These are phyloP conservation scores for Penicillium sp. DNA, from an alignment of 2,329 filamentous ascomycete genomes.

Conservation along the genomic window DNA sequence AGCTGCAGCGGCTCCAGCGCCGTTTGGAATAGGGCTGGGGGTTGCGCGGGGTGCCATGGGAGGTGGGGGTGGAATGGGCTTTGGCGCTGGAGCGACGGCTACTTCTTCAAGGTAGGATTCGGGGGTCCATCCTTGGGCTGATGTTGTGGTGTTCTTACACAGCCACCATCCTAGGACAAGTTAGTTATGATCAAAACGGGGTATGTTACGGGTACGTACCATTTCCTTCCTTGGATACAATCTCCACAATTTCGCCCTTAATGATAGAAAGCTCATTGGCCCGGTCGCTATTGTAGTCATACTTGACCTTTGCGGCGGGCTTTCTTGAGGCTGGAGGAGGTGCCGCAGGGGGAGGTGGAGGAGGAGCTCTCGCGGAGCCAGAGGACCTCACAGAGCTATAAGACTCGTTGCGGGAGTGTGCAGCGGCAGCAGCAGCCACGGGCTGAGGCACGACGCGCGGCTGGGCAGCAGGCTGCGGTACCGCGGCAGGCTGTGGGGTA, in stretches of 20 bases:
- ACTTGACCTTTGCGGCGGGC: slow-evolving; percentile 82
- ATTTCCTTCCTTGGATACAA: slow-evolving; percentile 93
- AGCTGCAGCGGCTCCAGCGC: slow-evolving; percentile 41
- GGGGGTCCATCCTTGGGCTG: slow-evolving; percentile 87
- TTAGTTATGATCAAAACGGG: slow-evolving; percentile 25
- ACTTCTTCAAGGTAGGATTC: slow-evolving; percentile 87
- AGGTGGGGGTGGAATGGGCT: slow-evolving; percentile 54
- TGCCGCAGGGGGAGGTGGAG: slow-evolving; percentile 65
- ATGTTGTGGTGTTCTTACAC: slow-evolving; percentile 66
- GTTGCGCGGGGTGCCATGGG: slow-evolving; percentile 48
- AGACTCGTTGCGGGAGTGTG: slow-evolving; percentile 50
- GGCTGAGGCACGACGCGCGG: slow-evolving; percentile 48
- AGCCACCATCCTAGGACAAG: slow-evolving; percentile 82
- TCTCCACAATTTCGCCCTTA: slow-evolving; percentile 77
- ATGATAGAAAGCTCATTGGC: slow-evolving; percentile 80
- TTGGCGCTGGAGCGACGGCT: slow-evolving; percentile 52
- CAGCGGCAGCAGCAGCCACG: slow-evolving; percentile 37
- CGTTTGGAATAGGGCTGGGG: slow-evolving; percentile 63
- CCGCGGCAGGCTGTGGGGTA: slow-evolving; percentile 31
- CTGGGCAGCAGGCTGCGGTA: slow-evolving; percentile 37
- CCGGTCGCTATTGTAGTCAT: slow-evolving; percentile 83
- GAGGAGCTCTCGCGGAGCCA: slow-evolving; percentile 61
- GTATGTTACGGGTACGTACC: slow-evolving; percentile 59
- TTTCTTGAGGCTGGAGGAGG: slow-evolving; percentile 61
- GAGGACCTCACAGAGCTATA: slow-evolving; percentile 63